Conservation (phyloP, 2,329 filamentous ascomycete species). For the Aspergillus terreus region DNA sequence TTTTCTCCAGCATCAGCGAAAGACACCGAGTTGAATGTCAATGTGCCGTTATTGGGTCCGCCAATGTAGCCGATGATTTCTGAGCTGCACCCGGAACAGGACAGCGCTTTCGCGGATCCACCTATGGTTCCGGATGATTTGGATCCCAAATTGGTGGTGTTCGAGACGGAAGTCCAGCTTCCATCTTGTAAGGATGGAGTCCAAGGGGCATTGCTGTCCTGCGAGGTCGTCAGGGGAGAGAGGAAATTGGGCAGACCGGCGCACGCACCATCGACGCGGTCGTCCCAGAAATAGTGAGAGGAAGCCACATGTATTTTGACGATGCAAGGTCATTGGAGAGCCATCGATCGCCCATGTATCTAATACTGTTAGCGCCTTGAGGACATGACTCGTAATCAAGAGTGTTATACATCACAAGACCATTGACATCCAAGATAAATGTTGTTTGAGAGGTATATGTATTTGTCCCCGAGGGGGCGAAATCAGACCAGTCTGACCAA, state of each 20-base stretch:
- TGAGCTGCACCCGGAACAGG: slow-evolving; percentile 15
- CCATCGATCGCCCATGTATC: slow-evolving; percentile 67
- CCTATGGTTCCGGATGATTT: too few relatives aligned
- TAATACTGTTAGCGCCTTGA: not conserved
- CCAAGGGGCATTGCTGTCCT: slow-evolving; percentile 6
- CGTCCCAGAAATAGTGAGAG: slow-evolving; percentile 35
- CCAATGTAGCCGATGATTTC: slow-evolving; percentile 55
- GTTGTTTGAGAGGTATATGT: slow-evolving; percentile 61
- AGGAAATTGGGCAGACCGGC: not conserved
- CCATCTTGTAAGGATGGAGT: slow-evolving; percentile 2
- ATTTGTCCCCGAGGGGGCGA: slow-evolving; percentile 52
- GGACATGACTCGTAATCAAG: too few relatives aligned
- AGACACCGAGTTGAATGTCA: slow-evolving; percentile 48
- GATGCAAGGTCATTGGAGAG: slow-evolving; percentile 55
- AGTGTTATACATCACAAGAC: slow-evolving; percentile 14
- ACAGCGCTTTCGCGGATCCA: slow-evolving; percentile 42
- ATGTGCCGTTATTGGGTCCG: slow-evolving; percentile 43
- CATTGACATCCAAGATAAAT: slow-evolving; percentile 49
- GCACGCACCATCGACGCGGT: slow-evolving; percentile 5
- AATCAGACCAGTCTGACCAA: slow-evolving; percentile 60
- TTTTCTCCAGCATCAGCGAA: slow-evolving; percentile 44
- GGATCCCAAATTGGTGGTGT: slow-evolving; percentile 40
- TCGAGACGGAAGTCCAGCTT: slow-evolving; percentile 27
- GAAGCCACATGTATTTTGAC: slow-evolving; percentile 64
- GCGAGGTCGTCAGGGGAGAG: not conserved